Conservation (phyloP, 768 basidiomycete genomes). For the Suillus discolor region DNA sequence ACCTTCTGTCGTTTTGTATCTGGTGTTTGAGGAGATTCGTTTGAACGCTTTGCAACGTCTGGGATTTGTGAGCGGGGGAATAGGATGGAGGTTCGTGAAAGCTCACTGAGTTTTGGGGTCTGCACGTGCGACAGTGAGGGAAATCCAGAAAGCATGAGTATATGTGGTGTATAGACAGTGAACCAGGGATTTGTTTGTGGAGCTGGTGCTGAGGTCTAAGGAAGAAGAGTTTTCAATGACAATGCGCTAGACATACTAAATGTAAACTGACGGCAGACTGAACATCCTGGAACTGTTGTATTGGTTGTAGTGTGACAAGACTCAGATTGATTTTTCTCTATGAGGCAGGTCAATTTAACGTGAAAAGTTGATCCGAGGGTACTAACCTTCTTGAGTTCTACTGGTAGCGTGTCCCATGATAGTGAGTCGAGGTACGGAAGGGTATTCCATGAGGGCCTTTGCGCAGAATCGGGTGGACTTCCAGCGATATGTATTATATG, state of each 20-base stretch:
- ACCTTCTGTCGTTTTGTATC: constrained; percentile 48
- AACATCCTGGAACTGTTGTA: constrained; percentile 54
- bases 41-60: constrained; percentile 44
- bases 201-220: constrained; percentile 37
- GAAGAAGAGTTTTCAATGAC: constrained; percentile 1
- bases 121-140: constrained; percentile 21
- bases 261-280: constrained; percentile 46
- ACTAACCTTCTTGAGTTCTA: constrained; percentile 62
- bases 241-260: background rate
- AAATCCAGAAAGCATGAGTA: constrained; percentile 51
- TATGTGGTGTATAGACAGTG: constrained; percentile 45
- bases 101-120: constrained; percentile 36
- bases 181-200: constrained; percentile 57
- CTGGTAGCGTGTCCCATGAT: constrained; percentile 62
- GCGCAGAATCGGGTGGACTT: constrained; percentile 53
- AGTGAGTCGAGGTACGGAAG: constrained; percentile 47
- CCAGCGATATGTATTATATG: constrained; percentile 68
- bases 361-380: background rate
- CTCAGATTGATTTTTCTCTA: constrained; percentile 65
- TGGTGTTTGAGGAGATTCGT: constrained; percentile 41
- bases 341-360: background rate
- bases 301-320: constrained; percentile 47
- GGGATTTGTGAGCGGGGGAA: constrained; percentile 16
- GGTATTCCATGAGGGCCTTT: constrained; percentile 58
- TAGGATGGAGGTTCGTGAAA: constrained; percentile 13